A percentile compares a stretch with the other conserved stretches of the same genome.
Conservation (phyloP, 805 yeast species). For the Saccharomycopsis lassenensis region DNA sequence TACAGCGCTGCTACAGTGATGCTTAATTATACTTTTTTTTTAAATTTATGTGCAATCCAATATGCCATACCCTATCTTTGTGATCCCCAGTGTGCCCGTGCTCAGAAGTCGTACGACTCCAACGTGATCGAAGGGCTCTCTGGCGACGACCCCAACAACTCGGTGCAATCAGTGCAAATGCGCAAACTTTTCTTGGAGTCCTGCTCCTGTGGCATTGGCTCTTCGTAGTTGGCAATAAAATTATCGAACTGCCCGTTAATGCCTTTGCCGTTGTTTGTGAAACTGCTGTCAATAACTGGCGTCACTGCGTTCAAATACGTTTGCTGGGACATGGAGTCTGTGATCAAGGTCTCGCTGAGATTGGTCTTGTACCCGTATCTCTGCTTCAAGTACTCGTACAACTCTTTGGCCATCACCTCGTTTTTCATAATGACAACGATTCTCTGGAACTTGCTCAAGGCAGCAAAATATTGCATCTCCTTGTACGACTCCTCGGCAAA, state of each 20-base stretch:
- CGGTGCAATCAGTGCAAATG: not conserved
- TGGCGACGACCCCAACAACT: conserved; percentile 3
- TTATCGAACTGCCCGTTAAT: not conserved
- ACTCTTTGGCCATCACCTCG: conserved; percentile 5
- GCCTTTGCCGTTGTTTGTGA: conserved; percentile 6
- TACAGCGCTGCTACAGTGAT: not conserved
- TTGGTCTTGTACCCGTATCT: conserved; percentile 3
- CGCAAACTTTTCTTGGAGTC: conserved; percentile 3
- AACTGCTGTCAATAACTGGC: not conserved
- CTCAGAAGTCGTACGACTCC: conserved; percentile 10
- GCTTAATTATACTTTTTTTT: not conserved
- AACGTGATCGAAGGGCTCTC: conserved; percentile 14
- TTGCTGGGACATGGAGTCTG: not conserved
- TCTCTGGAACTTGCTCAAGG: conserved; percentile 6
- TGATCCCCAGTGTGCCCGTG: too few species aligned
- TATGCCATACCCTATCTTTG: not conserved
- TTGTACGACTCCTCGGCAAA: not conserved
- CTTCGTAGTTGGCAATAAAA: conserved; percentile 13
- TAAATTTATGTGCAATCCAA: not conserved
- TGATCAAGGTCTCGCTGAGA: conserved; percentile 7
- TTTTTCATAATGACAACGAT: conserved; percentile 9
- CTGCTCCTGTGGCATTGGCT: conserved; percentile 10
- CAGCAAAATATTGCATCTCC: conserved; percentile 7
- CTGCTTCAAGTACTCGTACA: conserved; percentile 1
- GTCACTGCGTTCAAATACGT: not conserved